Evolutionary conservation across 208 protist species (phyloP), one percentile per base, ranked within the genome.

Genomic region (Trypanosoma theileri): DNA sequence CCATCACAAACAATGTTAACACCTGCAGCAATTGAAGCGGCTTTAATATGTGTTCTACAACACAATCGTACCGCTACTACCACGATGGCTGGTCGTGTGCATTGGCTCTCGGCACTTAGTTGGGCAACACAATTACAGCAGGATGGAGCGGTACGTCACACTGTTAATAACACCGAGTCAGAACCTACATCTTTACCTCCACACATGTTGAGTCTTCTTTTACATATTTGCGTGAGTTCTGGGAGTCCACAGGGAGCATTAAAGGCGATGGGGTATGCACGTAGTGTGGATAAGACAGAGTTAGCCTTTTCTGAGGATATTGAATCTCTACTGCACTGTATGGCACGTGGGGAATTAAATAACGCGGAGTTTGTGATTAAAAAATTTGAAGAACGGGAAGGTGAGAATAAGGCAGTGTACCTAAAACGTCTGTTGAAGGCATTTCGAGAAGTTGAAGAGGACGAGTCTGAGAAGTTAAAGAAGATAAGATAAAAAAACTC

Each of bases 61-160:
- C 84, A 93, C 70, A 93, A 91, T 71, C 80, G 80, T 0, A 48
- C 40, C 17, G 53, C 59, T 40, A 35, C 31, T 46, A 59, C 24
- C 24, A 42, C 3, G 7, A 55, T 26, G 11, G n/a, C 52, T 12
- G 21, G 6, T 6, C 35, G 65, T 10, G 87, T 95, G 24, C 85
- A 92, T 73, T 96, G 91, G 88, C 62, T 84, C 19, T 88, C 88
- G 1, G 91, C 88, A 26, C 73, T 94, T 31, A 85, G 86, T 66
- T 93, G 88, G 80, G 80, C 81, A n/a, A 76, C 73, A 4, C 53
- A 81, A 19, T 73, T 87, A 51, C 83, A 87, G 63, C 55, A 69
- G 44, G 82, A 81, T 14, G 50, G 64, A 26, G 63, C 61, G 3
- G 81, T 90, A 56, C 60, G 56, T 3, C 79, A 35, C 28, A 35